Evolutionary conservation across 2,329 filamentous ascomycete species (phyloP), one percentile per base, ranked within the genome.

Genomic region (Decorospora gaudefroyi): DNA sequence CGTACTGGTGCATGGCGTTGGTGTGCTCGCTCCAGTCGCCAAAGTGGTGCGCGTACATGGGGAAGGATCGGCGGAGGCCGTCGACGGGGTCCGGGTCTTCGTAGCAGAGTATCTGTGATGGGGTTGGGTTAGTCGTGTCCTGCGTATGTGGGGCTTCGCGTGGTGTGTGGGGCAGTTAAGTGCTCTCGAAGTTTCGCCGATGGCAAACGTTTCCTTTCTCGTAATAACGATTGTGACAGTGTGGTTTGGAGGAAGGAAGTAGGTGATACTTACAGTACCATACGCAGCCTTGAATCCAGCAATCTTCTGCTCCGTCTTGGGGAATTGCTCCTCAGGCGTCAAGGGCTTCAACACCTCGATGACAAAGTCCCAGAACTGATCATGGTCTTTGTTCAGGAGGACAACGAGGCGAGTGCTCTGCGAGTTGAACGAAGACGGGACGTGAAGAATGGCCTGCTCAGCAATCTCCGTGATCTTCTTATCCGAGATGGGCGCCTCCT

Each of bases 401-500:
- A 96, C 80, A 33, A 95, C 80, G 46, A 87, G 74, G 47, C 91
- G 85, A 57, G 88, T 86, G 57, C 84, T 84, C 77, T 96, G 91
- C 28, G 84, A 87, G 83, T 96, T 96, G 85, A 96, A 96, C 54
- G 85, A 84, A 38, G 82, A 86, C 28, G 91, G 91, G 1, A 86
- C 78, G 69, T 90, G 78, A 47, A 82, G 76, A 57, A 93, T 76
- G 41, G 83, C 77, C 45, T 75, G 63, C 38, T 74, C 68, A 45
- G 74, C 79, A 65, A 91, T 81, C 61, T 87, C 80, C 62, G 81
- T 74, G 71, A 91, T 76, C 62, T 80, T 77, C 42, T 74, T 70
- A 57, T 78, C 76, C 60, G 77, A 69, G 68, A 86, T 75, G 64
- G 82, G 65, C 17, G 85, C 77, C 50, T 81, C 73, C 73, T 86